Evolutionary conservation across 2,329 filamentous ascomycete species (phyloP), one percentile per base, ranked within the genome.

Genomic region (Aspergillus sp.): DNA sequence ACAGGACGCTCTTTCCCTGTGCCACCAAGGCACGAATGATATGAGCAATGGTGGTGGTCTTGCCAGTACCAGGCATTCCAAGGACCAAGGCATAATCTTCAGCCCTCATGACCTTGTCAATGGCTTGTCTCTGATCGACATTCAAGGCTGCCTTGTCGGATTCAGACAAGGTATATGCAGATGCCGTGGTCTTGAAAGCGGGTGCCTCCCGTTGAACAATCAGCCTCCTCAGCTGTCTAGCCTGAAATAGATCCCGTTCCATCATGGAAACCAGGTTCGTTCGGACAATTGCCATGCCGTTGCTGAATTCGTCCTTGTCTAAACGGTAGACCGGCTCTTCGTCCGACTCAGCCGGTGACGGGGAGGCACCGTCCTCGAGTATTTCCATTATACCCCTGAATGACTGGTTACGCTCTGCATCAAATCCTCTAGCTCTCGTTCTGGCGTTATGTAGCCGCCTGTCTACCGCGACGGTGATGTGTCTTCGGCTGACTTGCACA

Each of bases 261-360:
- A 99, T 98, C 69, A 97, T 86, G 67, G 93, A 91, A 32, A 98
- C 87, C 1, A 99, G 84, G 68, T 98, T 99, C 77, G 97, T 97
- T 56, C 95, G 88, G 49, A 97, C 91, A 30, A 90, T 90, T 3
- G 95, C 92, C 91, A 99, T 96, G 59, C 95, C 95, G 70, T 96
- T 98, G 77, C 92, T 96, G 76, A 99, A 99, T 72, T 99, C 95
- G 70, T 99, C 95, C 74, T 97, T 97, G 77, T 99, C 95, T 4
- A 99, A 81, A 23, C 95, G 89, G 70, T 97, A 99, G 43, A 84
- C 76, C 5, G 83, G 81, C 59, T 85, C 79, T 38, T 84, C 79
- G 23, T 81, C 78, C 0, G 78, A 78, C 38, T 80, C 81, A 61
- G 67, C 63, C 23, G 71, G 70, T 23, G 66, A 63, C 38, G 67